Conservation (phyloP, 2,329 filamentous ascomycete genomes). For the Xylaria sp. region DNA sequence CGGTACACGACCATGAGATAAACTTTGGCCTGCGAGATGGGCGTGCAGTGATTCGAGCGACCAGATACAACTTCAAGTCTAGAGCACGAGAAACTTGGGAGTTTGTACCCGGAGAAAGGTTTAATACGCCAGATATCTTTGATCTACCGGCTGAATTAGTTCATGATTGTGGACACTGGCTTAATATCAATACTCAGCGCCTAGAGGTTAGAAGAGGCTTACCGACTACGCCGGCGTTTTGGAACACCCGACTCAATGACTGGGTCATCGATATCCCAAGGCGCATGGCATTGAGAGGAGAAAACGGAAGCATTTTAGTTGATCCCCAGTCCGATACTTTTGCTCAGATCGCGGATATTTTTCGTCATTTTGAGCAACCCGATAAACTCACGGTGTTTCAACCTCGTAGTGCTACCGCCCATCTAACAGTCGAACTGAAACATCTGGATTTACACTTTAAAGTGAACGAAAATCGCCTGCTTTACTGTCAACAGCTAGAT, state of each 20-base stretch:
- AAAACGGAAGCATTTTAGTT: slow-evolving; percentile 52
- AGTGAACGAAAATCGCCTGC: slow-evolving; percentile 55
- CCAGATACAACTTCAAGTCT: background rate
- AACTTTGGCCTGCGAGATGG: slow-evolving; percentile 64
- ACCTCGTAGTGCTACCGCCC: slow-evolving; percentile 40
- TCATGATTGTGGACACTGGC: slow-evolving; percentile 68
- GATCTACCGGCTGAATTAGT: slow-evolving; percentile 65
- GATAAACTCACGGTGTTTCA: slow-evolving; percentile 60
- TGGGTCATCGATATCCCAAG: slow-evolving; percentile 52
- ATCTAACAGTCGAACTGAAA: slow-evolving; percentile 60
- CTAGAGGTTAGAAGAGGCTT: slow-evolving; percentile 62
- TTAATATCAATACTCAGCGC: slow-evolving; percentile 55
- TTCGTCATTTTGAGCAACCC: slow-evolving; percentile 60
- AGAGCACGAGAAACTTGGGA: slow-evolving; percentile 45
- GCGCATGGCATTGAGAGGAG: slow-evolving; percentile 38
- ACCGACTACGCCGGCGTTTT: slow-evolving; percentile 46
- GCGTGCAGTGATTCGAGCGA: slow-evolving; percentile 57
- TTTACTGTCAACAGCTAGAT: slow-evolving; percentile 61
- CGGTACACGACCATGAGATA: slow-evolving; percentile 54
- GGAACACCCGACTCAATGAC: slow-evolving; percentile 43
- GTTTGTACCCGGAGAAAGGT: slow-evolving; percentile 49
- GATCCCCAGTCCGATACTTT: slow-evolving; percentile 60
- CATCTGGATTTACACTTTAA: slow-evolving; percentile 64
- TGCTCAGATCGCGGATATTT: slow-evolving; percentile 54
- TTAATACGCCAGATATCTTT: slow-evolving; percentile 44